Evolutionary conservation across 2,329 filamentous ascomycete genomes (phyloP).

Genomic region (Claviceps purpurea): DNA sequence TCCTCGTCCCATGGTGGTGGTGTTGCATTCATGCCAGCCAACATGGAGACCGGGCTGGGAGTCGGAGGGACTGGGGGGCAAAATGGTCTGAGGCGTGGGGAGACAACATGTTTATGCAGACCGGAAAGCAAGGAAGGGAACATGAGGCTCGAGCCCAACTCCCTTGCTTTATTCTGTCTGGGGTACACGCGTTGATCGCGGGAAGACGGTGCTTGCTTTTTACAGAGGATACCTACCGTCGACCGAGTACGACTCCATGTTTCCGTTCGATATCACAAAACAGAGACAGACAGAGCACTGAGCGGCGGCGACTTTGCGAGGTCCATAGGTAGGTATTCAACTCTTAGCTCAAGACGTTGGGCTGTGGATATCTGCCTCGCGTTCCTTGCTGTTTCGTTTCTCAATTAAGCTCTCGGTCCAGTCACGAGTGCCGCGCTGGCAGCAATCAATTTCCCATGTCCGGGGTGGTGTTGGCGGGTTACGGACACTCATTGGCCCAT

Average conservation of each 20-base stretch:
- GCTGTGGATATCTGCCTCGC: no score
- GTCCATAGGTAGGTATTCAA: no score
- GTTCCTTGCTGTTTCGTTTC: background rate
- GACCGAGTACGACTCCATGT: no score
- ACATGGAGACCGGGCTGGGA: background rate
- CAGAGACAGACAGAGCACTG: background rate
- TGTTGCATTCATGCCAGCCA: background rate
- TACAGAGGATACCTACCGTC: no score
- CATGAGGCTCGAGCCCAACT: background rate
- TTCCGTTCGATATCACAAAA: background rate
- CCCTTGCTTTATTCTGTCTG: background rate
- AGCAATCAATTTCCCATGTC: conserved; percentile 1
- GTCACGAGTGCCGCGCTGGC: background rate
- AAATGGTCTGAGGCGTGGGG: background rate
- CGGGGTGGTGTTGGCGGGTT: background rate
- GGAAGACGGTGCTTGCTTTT: background rate
- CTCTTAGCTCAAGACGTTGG: no score
- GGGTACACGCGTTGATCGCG: background rate
- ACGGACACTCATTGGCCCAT: background rate
- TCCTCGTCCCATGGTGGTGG: background rate
- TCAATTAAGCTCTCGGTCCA: background rate
- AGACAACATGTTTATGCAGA: background rate
- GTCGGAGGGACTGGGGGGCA: background rate
- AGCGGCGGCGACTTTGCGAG: no score
- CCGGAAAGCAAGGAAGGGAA: background rate